phyloP scores from a whole-genome alignment of 805 yeast species.

The Millerozyma acaciae region DNA sequence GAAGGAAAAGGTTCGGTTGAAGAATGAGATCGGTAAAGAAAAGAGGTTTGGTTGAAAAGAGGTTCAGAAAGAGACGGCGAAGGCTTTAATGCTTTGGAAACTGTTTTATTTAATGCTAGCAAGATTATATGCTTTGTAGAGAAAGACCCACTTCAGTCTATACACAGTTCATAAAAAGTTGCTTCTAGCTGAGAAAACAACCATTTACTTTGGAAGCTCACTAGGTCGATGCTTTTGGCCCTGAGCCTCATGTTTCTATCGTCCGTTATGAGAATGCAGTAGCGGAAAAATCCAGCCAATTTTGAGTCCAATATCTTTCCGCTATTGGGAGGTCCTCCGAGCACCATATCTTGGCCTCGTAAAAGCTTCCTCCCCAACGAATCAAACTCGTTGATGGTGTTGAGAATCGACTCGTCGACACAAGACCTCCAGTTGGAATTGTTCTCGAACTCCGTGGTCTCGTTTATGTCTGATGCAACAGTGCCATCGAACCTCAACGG shows the following conservation, averaged over 20 bases:
- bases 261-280: slow-evolving; percentile 66
- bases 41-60: too few relatives aligned
- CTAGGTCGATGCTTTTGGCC: slow-evolving; percentile 54
- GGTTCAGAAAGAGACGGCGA: too few relatives aligned
- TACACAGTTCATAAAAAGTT: slow-evolving; percentile 47
- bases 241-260: slow-evolving; percentile 69
- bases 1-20: too few relatives aligned
- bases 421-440: slow-evolving; percentile 69
- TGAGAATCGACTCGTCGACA: slow-evolving; percentile 66
- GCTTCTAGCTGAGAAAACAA: slow-evolving; percentile 49
- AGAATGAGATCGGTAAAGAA: too few relatives aligned
- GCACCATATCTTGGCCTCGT: slow-evolving; percentile 35
- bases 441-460: slow-evolving; percentile 69
- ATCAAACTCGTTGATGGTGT: slow-evolving; percentile 43
- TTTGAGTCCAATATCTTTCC: slow-evolving; percentile 23
- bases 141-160: slow-evolving; percentile 44
- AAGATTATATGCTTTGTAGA: too few relatives aligned
- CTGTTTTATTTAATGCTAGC: too few relatives aligned
- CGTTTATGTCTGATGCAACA: slow-evolving; percentile 63
- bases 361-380: slow-evolving; percentile 35
- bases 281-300: slow-evolving; percentile 45
- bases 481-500: slow-evolving; percentile 71
- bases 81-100: too few relatives aligned
- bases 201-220: slow-evolving; percentile 59
- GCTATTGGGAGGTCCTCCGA: slow-evolving; percentile 9